These are phyloP conservation scores for Mortierella claussenii DNA, from an alignment of 192 early-diverging fungal genomes.

Conservation along the genomic window DNA sequence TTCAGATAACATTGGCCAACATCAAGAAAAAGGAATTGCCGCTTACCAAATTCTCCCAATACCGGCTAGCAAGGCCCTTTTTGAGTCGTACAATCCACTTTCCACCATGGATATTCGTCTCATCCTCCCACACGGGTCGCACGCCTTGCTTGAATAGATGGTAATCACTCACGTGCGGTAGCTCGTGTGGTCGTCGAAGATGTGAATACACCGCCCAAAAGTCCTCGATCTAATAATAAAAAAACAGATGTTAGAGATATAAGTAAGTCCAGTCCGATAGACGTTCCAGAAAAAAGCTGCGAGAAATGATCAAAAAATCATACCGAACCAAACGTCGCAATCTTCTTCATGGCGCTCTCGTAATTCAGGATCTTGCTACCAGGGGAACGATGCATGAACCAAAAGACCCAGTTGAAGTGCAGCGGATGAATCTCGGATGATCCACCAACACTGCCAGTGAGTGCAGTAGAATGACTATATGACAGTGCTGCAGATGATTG, in stretches of 20 bases:
- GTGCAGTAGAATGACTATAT: background rate
- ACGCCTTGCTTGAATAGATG: constrained; percentile 93
- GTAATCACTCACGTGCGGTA: constrained; percentile 89
- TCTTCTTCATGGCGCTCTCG: constrained; percentile 84
- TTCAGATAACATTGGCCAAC: too few relatives aligned
- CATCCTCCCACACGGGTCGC: constrained; percentile 95
- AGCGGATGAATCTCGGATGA: constrained; percentile 69
- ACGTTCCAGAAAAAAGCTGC: too few relatives aligned
- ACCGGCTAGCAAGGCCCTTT: constrained; percentile 90
- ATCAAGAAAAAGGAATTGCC: too few relatives aligned
- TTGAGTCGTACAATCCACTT: constrained; percentile 96
- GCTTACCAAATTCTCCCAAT: constrained; percentile 89
- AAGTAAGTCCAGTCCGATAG: background rate
- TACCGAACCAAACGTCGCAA: constrained; percentile 82
- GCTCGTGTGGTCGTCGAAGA: constrained; percentile 82
- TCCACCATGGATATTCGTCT: constrained; percentile 84
- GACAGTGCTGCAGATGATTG: background rate
- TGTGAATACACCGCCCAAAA: constrained; percentile 86
- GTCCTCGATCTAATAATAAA: constrained; percentile 64
- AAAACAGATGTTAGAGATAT: background rate
- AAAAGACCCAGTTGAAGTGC: constrained; percentile 88
- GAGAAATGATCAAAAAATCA: constrained; percentile 1
- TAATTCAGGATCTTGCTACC: constrained; percentile 90
- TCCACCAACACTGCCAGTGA: background rate
- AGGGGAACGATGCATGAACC: constrained; percentile 93